These are phyloP conservation scores for Nicotiana sylvestris DNA, from an alignment of 257 asterid genomes.

Conservation along the genomic window DNA sequence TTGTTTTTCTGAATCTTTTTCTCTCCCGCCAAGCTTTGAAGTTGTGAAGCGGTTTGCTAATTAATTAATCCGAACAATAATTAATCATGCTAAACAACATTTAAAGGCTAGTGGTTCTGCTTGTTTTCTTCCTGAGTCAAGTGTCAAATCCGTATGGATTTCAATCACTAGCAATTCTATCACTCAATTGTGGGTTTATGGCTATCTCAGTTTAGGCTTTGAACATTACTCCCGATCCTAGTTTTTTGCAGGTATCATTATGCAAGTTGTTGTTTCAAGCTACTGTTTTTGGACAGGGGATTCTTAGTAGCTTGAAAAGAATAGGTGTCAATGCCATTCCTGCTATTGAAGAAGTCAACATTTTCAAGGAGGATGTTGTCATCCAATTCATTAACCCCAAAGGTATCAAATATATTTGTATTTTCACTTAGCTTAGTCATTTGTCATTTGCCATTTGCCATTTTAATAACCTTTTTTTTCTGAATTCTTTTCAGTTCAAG, in stretches of 20 bases:
- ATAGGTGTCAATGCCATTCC: slow-evolving; percentile 74
- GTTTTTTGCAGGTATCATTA: too few relatives aligned
- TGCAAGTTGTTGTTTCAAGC: too few relatives aligned
- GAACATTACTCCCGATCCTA: background rate
- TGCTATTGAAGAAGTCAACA: slow-evolving; percentile 73
- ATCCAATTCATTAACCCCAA: slow-evolving; percentile 63
- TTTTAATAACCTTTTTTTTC: background rate
- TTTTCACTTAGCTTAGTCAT: background rate
- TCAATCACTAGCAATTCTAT: background rate
- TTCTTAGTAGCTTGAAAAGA: slow-evolving; percentile 31
- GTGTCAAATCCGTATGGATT: background rate
- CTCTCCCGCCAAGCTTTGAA: background rate
- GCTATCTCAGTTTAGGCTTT: background rate
- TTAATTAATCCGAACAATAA: background rate
- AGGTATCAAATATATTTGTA: slow-evolving; percentile 24
- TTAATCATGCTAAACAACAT: background rate
- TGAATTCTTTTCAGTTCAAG: slow-evolving; percentile 46
- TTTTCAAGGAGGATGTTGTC: slow-evolving; percentile 75
- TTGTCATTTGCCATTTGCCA: background rate
- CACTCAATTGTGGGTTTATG: background rate
- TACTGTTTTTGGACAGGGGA: too few relatives aligned
- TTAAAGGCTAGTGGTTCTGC: background rate
- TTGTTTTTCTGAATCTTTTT: background rate
- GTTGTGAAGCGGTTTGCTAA: background rate
- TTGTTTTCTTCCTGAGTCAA: background rate